Conservation (phyloP, 305 asterid species). For the Rubia tinctorum region DNA sequence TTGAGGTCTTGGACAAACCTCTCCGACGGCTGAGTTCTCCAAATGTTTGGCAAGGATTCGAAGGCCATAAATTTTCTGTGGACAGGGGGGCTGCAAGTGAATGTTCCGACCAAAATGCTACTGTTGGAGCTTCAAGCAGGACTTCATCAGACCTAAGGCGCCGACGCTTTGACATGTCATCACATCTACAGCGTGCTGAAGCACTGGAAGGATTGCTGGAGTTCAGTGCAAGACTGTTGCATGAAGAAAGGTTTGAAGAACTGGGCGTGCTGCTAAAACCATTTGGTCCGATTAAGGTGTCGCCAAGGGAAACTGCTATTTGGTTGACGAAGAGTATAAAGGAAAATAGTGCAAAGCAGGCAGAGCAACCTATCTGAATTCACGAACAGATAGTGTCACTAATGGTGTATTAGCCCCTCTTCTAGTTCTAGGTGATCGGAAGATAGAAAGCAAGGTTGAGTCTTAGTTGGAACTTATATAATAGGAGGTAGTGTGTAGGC, state of each 20-base stretch:
- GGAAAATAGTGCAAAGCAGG: constrained; percentile 58
- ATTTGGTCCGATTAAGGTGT: constrained; percentile 86
- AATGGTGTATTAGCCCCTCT: constrained; percentile 16
- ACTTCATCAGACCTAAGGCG: constrained; percentile 76
- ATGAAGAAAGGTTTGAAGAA: constrained; percentile 77
- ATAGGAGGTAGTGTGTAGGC: not conserved
- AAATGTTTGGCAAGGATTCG: constrained; percentile 53
- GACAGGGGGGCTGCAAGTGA: constrained; percentile 56
- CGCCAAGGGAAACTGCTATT: constrained; percentile 95
- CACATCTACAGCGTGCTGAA: constrained; percentile 82
- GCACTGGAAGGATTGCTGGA: constrained; percentile 95
- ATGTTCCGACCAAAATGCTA: constrained; percentile 79
- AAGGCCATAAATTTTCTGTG: constrained; percentile 29
- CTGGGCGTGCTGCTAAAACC: constrained; percentile 85
- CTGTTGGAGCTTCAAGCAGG: constrained; percentile 89
- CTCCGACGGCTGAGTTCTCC: constrained; percentile 42
- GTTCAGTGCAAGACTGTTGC: constrained; percentile 82
- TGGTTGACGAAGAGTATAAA: constrained; percentile 93
- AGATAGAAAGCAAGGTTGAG: constrained; percentile 17
- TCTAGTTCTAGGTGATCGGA: constrained; percentile 14
- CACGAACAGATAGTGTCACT: not conserved
- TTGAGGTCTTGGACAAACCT: constrained; percentile 57
- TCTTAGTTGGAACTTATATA: constrained; percentile 1
- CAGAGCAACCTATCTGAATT: constrained; percentile 20
- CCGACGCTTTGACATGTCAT: constrained; percentile 72